Conservation (phyloP, 2,329 filamentous ascomycete species). For the Lachnellula willkommii region DNA sequence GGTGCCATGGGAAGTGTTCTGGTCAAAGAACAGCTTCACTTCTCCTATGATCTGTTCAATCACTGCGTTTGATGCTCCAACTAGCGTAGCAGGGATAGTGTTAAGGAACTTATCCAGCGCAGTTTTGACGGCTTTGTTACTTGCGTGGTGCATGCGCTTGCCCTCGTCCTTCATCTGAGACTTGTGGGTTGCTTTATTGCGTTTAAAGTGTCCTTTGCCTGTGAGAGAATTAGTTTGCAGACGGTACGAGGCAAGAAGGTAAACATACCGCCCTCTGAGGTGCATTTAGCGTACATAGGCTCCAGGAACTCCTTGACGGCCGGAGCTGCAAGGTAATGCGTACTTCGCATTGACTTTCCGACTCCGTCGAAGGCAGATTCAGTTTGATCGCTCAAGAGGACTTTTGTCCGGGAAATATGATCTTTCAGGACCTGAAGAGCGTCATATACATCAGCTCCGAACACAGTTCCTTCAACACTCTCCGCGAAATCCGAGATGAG, state of each 20-base stretch:
- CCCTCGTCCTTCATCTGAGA: conserved; percentile 3
- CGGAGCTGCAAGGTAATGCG: conserved; percentile 7
- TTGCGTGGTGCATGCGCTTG: conserved; percentile 5
- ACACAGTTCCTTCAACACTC: neutral
- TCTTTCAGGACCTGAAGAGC: conserved; percentile 7
- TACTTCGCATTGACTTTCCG: neutral
- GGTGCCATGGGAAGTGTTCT: conserved; percentile 4
- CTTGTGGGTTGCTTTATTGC: conserved; percentile 11
- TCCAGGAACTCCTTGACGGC: conserved; percentile 6
- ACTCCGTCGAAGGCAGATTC: conserved; percentile 1
- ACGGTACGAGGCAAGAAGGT: neutral
- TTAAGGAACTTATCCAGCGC: neutral
- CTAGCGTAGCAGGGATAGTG: neutral
- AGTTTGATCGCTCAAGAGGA: neutral
- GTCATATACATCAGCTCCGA: conserved; percentile 1
- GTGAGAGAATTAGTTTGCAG: neutral
- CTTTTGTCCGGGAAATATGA: conserved; percentile 2
- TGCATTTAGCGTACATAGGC: conserved; percentile 13
- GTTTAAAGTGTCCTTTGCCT: conserved; percentile 11
- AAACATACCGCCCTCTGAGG: conserved; percentile 3
- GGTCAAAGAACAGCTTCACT: conserved; percentile 9
- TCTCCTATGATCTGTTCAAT: conserved; percentile 3
- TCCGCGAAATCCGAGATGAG: conserved; percentile 7
- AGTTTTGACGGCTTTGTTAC: conserved; percentile 3
- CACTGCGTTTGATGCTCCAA: neutral